A percentile compares a stretch with the other conserved stretches of the same genome.
Evolutionary conservation across 805 yeast species (phyloP).

Genomic region (Wickerhamomyces rabaulensis): DNA sequence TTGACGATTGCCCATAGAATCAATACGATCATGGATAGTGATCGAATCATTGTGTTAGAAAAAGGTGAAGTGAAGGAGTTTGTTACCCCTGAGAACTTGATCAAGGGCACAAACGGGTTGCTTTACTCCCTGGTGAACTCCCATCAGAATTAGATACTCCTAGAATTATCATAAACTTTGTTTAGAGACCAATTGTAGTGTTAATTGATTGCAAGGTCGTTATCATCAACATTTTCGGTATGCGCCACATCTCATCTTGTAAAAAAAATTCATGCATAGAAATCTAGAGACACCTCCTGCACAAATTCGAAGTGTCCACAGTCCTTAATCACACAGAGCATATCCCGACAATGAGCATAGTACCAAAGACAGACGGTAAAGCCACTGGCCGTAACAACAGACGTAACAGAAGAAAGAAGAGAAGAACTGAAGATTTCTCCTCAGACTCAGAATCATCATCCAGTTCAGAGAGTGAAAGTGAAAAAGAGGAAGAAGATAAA

Average conservation of each 20-base stretch:
- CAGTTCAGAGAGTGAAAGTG: constrained; percentile 25
- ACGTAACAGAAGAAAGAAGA: constrained; percentile 61
- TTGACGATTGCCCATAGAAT: constrained; percentile 71
- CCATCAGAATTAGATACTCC: too few species aligned
- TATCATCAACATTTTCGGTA: too few species aligned
- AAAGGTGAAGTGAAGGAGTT: constrained; percentile 50
- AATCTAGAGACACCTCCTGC: too few species aligned
- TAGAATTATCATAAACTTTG: too few species aligned
- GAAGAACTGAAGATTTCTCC: constrained; percentile 76
- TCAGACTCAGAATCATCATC: constrained; percentile 39
- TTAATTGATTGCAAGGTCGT: too few species aligned
- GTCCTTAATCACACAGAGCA: neutral
- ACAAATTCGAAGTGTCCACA: too few species aligned
- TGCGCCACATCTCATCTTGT: too few species aligned
- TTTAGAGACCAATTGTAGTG: too few species aligned
- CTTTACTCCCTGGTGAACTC: too few species aligned
- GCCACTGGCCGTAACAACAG: constrained; percentile 22
- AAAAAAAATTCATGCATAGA: too few species aligned
- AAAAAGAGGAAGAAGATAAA: constrained; percentile 7
- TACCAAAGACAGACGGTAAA: constrained; percentile 18
- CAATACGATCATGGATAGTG: constrained; percentile 55
- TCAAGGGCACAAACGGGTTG: too few species aligned
- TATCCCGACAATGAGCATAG: constrained; percentile 16
- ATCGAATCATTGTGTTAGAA: constrained; percentile 54
- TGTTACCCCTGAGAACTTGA: too few species aligned